Base-by-base conservation (phyloP, 345 rosid species). In the Populus davidiana region DNA sequence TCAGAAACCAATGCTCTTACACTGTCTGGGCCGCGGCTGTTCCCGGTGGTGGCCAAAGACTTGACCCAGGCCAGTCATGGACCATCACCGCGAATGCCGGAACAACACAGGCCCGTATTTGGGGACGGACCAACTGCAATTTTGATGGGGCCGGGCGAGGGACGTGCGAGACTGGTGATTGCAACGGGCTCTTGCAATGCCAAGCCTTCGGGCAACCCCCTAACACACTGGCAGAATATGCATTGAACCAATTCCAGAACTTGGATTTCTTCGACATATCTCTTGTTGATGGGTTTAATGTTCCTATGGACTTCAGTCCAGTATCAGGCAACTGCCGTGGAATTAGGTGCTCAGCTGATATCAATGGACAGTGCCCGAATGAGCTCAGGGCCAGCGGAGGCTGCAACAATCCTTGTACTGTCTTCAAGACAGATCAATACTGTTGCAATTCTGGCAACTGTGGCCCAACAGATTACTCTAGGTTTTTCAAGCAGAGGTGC, bases 151-250 rank as follows among this genome's bases (percentile, higher is more conserved):
- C 64, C 4, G 86, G 86, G 2, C n/a, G n/a, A 2, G 87, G 83
- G 17, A 71, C 73, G 20, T 92, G 97, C 11, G 21, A 84, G 72
- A 90, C 90, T 0, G 91, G 94, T 5, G 93, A 88, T 23, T 90
- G 97, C 1, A 36, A 75, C 1, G 81, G 75, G 8, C 90, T 89
- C 29, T 85, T 88, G 7, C 67, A 82, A 38, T 88, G 97, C 67
- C 43, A 72, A 16, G 86, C 80, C 4, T 88, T 77, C 80, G 94
- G 94, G 6, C 64, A 20, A 54, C 92, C 92, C 2, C 94, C 43
- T 90, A 7, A 88, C 75, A 89, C 94, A 71, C 68, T 87, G 71
- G 93, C 90, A n/a, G 93, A 90, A 79, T 86, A 81, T 47, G 88
- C 90, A 0, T 81, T 90, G 27, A 92, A 92, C 86, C 91, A 87